Conservation (phyloP, 768 basidiomycete genomes). For the Phlebiopsis flavidoalba region DNA sequence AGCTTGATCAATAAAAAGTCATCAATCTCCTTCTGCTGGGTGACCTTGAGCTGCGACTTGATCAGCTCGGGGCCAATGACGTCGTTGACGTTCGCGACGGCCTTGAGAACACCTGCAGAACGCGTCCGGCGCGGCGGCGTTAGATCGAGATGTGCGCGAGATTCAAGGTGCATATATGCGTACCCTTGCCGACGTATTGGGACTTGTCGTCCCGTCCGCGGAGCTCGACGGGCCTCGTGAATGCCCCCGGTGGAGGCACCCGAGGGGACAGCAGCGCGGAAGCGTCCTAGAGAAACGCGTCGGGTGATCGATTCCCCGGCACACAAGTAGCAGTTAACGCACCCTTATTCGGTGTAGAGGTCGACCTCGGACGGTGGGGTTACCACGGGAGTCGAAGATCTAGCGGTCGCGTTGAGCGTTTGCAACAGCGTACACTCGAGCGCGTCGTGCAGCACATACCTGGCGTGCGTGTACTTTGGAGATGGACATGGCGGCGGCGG, state of each 20-base stretch:
- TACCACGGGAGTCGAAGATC: slow-evolving; percentile 99
- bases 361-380: slow-evolving; percentile 97
- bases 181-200: slow-evolving; percentile 94
- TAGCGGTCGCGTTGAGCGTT: slow-evolving; percentile 24
- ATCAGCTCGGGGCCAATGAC: slow-evolving; percentile 86
- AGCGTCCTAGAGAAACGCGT: slow-evolving; percentile 57
- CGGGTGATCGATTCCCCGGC: background rate
- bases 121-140: background rate
- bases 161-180: slow-evolving; percentile 16
- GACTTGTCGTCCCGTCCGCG: slow-evolving; percentile 94
- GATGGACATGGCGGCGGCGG: slow-evolving; percentile 71
- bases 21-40: slow-evolving; percentile 92
- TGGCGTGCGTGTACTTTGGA: slow-evolving; percentile 90
- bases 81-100: slow-evolving; percentile 91
- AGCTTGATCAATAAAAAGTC: slow-evolving; percentile 96
- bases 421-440: background rate
- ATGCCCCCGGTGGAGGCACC: slow-evolving; percentile 98
- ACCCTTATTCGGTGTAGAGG: slow-evolving; percentile 85
- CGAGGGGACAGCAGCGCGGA: slow-evolving; percentile 93
- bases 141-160: background rate
- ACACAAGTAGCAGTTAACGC: slow-evolving; percentile 15
- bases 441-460: slow-evolving; percentile 39
- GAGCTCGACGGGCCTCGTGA: slow-evolving; percentile 98
- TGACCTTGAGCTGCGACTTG: slow-evolving; percentile 77
- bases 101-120: slow-evolving; percentile 79